Percentiles rank a stretch among this genome's conserved stretches.
Conservation (phyloP, 441 rosid species). For the Melastoma candidum region DNA sequence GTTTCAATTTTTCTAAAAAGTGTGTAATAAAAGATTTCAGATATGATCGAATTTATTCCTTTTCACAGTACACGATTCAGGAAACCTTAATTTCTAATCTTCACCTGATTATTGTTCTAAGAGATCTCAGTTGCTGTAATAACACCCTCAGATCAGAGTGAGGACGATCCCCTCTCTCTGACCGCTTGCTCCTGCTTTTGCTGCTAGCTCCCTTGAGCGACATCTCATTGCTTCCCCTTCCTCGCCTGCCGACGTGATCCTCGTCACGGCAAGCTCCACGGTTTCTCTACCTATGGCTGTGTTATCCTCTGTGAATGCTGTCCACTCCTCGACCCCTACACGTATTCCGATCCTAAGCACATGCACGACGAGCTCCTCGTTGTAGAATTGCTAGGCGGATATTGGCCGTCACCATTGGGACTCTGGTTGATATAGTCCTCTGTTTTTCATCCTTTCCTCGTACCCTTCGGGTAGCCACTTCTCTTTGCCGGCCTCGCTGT, state of each 20-base stretch:
- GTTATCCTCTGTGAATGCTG: slow-evolving; percentile 15
- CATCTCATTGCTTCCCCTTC: slow-evolving; percentile 40
- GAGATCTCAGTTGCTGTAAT: slow-evolving; percentile 20
- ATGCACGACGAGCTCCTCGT: slow-evolving; percentile 10
- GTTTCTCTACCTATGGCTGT: slow-evolving; percentile 23
- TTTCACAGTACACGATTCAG: no score
- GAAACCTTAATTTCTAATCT: no score
- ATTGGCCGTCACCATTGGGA: slow-evolving; percentile 14
- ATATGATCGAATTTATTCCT: no score
- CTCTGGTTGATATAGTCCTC: background rate
- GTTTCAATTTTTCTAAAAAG: no score
- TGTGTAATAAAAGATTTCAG: no score
- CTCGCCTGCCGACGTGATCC: slow-evolving; percentile 27
- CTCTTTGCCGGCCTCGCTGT: background rate
- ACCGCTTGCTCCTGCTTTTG: slow-evolving; percentile 36
- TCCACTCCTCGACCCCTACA: slow-evolving; percentile 29
- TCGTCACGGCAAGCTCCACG: slow-evolving; percentile 34
- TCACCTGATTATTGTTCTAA: no score
- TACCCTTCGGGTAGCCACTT: background rate
- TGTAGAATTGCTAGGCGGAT: slow-evolving; percentile 9
- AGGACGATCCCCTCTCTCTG: slow-evolving; percentile 51
- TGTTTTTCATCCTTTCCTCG: background rate
- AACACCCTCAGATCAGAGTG: slow-evolving; percentile 26
- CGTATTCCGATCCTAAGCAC: slow-evolving; percentile 32
- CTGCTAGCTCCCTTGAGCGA: slow-evolving; percentile 20